Evolutionary conservation across 768 basidiomycete species (phyloP).

Genomic region (Floccularia luteovirens): DNA sequence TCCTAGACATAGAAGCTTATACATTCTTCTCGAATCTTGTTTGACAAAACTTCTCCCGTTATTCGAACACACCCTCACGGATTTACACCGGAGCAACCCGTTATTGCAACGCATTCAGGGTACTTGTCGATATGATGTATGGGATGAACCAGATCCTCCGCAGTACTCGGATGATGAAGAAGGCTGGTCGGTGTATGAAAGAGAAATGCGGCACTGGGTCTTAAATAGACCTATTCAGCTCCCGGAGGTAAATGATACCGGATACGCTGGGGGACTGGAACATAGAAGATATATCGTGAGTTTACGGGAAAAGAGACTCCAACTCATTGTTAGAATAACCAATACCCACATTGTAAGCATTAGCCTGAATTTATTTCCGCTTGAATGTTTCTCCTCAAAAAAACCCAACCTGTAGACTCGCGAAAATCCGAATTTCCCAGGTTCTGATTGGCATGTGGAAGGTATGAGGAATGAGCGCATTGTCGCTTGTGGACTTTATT

Average conservation of each 20-base stretch:
- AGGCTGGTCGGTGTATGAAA: slow-evolving; percentile 34
- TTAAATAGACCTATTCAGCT: slow-evolving; percentile 33
- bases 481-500: slow-evolving; percentile 36
- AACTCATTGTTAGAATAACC: slow-evolving; percentile 32
- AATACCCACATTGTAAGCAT: slow-evolving; percentile 33
- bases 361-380: not conserved
- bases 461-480: slow-evolving; percentile 48
- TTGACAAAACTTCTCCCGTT: slow-evolving; percentile 33
- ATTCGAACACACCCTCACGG: slow-evolving; percentile 45
- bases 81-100: slow-evolving; percentile 42
- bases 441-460: slow-evolving; percentile 39
- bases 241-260: slow-evolving; percentile 33
- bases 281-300: slow-evolving; percentile 26
- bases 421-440: slow-evolving; percentile 14
- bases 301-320: slow-evolving; percentile 28
- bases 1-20: slow-evolving; percentile 21
- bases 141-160: slow-evolving; percentile 43
- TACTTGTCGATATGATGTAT: slow-evolving; percentile 29
- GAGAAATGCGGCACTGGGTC: slow-evolving; percentile 33
- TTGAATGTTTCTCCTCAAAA: not conserved
- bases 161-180: slow-evolving; percentile 42
- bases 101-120: slow-evolving; percentile 33
- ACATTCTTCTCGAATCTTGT: slow-evolving; percentile 21
- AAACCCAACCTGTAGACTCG: not conserved
- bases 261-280: slow-evolving; percentile 41